phyloP scores from a whole-genome alignment of 106 monocot species.

The Acorus calamus region DNA sequence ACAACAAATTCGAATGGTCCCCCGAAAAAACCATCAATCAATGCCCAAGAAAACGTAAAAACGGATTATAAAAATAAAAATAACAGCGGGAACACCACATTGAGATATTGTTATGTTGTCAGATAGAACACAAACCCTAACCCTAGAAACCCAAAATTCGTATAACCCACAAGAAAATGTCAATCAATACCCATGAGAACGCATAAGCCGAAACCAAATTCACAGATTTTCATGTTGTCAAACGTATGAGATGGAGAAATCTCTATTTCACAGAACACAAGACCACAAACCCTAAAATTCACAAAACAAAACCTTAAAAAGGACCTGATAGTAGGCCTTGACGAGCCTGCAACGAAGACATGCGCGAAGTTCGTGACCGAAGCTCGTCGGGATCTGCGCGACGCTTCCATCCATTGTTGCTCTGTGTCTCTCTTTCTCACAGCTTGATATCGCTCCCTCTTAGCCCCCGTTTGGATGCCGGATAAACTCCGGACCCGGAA shows the following conservation, averaged over 20 bases:
- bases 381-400: slow-evolving; percentile 98
- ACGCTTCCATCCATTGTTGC: slow-evolving; percentile 12
- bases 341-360: slow-evolving; percentile 96
- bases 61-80: background rate
- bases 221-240: no score
- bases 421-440: no score
- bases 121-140: slow-evolving; percentile 4
- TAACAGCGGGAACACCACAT: background rate
- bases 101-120: background rate
- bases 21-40: background rate
- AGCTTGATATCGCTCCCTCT: no score
- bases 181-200: no score
- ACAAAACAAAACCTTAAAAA: background rate
- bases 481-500: no score
- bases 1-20: background rate
- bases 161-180: no score
- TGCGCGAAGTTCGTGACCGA: slow-evolving; percentile 88
- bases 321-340: slow-evolving; percentile 94
- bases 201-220: no score
- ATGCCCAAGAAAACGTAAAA: background rate
- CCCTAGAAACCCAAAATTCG: background rate
- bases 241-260: no score
- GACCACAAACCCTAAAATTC: no score
- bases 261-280: no score
- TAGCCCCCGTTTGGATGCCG: no score